phyloP scores from a whole-genome alignment of 2,329 filamentous ascomycete species.

The Xylaria sp. region DNA sequence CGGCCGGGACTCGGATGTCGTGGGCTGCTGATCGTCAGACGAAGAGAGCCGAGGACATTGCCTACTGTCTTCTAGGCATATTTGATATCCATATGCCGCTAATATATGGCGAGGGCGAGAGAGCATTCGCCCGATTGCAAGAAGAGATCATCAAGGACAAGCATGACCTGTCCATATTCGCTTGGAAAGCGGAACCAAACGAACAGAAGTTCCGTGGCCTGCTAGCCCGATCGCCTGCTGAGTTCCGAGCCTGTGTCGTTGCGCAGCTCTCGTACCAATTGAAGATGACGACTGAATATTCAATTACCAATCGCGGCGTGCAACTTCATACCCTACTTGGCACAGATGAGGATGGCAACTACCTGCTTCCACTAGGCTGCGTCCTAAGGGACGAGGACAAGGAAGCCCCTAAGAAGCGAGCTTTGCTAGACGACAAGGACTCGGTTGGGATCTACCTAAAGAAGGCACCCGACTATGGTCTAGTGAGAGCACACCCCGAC shows the following conservation, averaged over 20 bases:
- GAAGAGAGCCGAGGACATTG: constrained; percentile 30
- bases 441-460: constrained; percentile 27
- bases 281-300: constrained; percentile 27
- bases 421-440: constrained; percentile 7
- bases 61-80: constrained; percentile 31
- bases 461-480: constrained; percentile 17
- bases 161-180: constrained; percentile 32
- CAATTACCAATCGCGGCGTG: constrained; percentile 29
- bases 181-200: constrained; percentile 27
- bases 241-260: constrained; percentile 19
- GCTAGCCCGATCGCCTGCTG: constrained; percentile 24
- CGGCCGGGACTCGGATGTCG: constrained; percentile 20
- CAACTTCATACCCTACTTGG: constrained; percentile 22
- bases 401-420: background rate
- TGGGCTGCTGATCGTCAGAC: constrained; percentile 28
- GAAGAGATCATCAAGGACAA: constrained; percentile 33
- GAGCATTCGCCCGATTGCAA: constrained; percentile 26
- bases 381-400: background rate
- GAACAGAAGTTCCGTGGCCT: constrained; percentile 28
- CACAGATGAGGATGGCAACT: constrained; percentile 21
- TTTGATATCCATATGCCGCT: constrained; percentile 34
- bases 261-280: constrained; percentile 22
- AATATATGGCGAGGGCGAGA: constrained; percentile 31
- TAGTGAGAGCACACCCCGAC: constrained; percentile 20
- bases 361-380: constrained; percentile 21